Evolutionary conservation across 2,329 filamentous ascomycete genomes (phyloP), one percentile per base, ranked within the genome.

Genomic region (Nemania sp.): DNA sequence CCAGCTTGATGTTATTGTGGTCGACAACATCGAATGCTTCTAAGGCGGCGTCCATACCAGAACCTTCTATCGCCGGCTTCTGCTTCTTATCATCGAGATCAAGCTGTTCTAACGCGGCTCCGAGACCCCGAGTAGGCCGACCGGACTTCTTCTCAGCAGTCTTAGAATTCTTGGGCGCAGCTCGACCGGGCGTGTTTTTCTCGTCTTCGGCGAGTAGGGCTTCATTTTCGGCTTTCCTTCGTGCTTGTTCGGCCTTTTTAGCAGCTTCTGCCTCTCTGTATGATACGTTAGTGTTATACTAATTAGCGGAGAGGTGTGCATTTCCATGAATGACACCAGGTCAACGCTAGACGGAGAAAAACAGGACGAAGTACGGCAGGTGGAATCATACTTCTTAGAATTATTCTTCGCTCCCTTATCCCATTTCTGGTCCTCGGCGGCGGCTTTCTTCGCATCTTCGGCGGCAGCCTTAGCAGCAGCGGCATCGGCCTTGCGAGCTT

Each of bases 201-300:
- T 98, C 95, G 81, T 99, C 96, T 77, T 92, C 94, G 65, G 89
- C 90, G 43, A 94, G 82, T 26, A 94, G 83, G 11, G 94, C 93
- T 1, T 97, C 94, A 57, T 92, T 92, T 79, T 98, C 96, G 59
- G 94, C 95, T 82, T 97, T 98, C 82, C 97, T 97, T 64, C 91
- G 89, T 2, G 92, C 92, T 64, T 86, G 88, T 77, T 97, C 93
- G 64, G 91, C 92, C 74, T 92, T 94, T 82, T 95, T 97, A 57
- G 90, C 90, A 57, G 92, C 92, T 62, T 94, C 93, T 41, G 92
- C 91, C 74, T 97, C 93, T 79, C 94, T 97, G 8, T 18, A 10
- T 13, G 22, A 51, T 26, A 51, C 15, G 18, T 51, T 27, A 51
- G 47, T 15, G n/a, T 51, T 27, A 15, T 26, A 22, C 22, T 27